Percentiles rank a stretch among this genome's conserved stretches.
Evolutionary conservation across 2,329 filamentous ascomycete species (phyloP).

Genomic region (Neonectria ditissima): DNA sequence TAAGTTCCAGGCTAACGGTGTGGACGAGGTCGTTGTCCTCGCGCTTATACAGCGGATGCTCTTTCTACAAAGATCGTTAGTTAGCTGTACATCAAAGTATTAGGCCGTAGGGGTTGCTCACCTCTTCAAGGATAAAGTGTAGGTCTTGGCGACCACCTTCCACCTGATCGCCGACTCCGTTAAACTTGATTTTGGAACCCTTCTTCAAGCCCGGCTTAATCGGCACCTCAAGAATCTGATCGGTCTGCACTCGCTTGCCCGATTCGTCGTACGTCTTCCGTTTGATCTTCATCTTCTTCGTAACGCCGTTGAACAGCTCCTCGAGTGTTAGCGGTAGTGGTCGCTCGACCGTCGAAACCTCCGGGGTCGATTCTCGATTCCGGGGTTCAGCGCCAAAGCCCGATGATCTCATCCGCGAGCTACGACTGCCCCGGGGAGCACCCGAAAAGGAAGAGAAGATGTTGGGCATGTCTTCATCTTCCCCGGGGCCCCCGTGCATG

Average conservation of each 20-base stretch:
- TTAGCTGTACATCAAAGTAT: constrained; percentile 1
- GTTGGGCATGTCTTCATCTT: constrained; percentile 62
- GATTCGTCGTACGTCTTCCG: constrained; percentile 91
- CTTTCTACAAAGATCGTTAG: constrained; percentile 75
- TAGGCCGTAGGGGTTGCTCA: constrained; percentile 59
- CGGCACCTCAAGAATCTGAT: constrained; percentile 91
- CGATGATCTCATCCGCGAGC: constrained; percentile 56
- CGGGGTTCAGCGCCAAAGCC: constrained; percentile 51
- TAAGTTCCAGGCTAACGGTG: constrained; percentile 84
- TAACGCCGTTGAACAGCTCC: constrained; percentile 86
- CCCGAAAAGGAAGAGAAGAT: constrained; percentile 66
- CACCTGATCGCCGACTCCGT: constrained; percentile 96
- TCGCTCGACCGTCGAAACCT: constrained; percentile 91
- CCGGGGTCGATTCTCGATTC: constrained; percentile 68
- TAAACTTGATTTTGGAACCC: constrained; percentile 98
- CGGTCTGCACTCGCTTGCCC: constrained; percentile 86
- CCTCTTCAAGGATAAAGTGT: constrained; percentile 95
- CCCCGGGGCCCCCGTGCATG: constrained; percentile 51
- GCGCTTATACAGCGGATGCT: constrained; percentile 84
- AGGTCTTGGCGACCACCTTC: constrained; percentile 96
- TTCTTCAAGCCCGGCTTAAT: constrained; percentile 97
- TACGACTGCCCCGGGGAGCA: constrained; percentile 52
- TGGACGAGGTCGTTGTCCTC: constrained; percentile 89
- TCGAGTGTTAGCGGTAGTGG: constrained; percentile 85
- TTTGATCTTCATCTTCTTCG: constrained; percentile 99